Conservation (phyloP, 768 basidiomycete species). For the Lentinula edodes region DNA sequence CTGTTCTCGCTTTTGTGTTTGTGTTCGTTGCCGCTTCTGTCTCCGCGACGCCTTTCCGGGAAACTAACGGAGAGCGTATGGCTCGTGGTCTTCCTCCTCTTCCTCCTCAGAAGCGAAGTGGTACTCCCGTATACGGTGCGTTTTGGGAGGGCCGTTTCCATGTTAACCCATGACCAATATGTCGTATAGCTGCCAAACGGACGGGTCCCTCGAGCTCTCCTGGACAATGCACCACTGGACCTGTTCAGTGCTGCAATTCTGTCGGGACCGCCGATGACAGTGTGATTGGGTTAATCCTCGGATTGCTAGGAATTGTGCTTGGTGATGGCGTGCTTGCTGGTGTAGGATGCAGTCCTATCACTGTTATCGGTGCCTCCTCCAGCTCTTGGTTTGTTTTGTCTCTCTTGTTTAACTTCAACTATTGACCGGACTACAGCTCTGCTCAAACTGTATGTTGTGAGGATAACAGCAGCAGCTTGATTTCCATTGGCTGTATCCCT, state of each 20-base stretch:
- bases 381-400: slow-evolving; percentile 10
- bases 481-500: slow-evolving; percentile 25
- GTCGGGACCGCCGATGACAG: slow-evolving; percentile 14
- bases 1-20: slow-evolving; percentile 31
- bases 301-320: slow-evolving; percentile 27
- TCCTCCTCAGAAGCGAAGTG: slow-evolving; percentile 34
- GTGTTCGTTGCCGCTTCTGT: slow-evolving; percentile 30
- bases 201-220: slow-evolving; percentile 29
- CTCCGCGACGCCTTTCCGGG: slow-evolving; percentile 21
- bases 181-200: slow-evolving; percentile 27
- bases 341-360: slow-evolving; percentile 29
- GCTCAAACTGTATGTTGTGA: slow-evolving; percentile 42
- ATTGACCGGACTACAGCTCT: slow-evolving; percentile 17
- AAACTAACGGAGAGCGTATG: slow-evolving; percentile 49
- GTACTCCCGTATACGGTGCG: slow-evolving; percentile 27
- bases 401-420: not conserved
- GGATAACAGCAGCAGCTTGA: slow-evolving; percentile 35
- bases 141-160: no score
- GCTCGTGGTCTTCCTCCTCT: slow-evolving; percentile 48
- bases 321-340: slow-evolving; percentile 21
- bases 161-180: not conserved
- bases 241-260: slow-evolving; percentile 38
- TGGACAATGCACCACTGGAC: slow-evolving; percentile 33
- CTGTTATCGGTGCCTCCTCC: slow-evolving; percentile 22
- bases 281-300: slow-evolving; percentile 14